A percentile compares a stretch with the other conserved stretches of the same genome.
These are phyloP conservation scores for Amanita rimosa DNA, from an alignment of 768 basidiomycete species.

Conservation along the genomic window DNA sequence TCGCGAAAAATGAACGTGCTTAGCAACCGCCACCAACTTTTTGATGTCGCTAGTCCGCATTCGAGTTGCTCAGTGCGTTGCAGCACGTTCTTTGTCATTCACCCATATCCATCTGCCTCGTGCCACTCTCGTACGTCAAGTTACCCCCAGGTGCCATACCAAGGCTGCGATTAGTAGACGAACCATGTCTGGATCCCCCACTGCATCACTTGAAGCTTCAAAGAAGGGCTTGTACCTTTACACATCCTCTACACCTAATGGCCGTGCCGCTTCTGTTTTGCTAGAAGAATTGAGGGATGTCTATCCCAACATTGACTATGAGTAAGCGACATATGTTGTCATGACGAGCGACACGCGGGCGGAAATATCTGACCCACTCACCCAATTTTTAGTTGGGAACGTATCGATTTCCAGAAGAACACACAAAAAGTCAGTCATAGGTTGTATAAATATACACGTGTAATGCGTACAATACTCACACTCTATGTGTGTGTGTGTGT, in stretches of 20 bases:
- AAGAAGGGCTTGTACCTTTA: constrained; percentile 23
- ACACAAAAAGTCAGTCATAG: neutral
- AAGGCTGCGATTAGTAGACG: neutral
- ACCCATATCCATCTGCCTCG: no score
- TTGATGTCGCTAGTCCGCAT: no score
- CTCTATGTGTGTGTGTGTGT: no score
- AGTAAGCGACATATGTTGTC: constrained; percentile 12
- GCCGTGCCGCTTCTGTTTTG: constrained; percentile 31
- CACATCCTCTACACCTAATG: constrained; percentile 38
- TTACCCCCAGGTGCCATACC: neutral
- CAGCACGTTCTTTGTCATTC: no score
- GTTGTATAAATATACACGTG: neutral
- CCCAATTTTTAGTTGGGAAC: neutral
- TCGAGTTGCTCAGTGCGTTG: no score
- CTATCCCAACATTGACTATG: constrained; percentile 20
- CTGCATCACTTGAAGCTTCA: neutral
- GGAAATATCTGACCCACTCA: neutral
- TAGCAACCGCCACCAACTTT: no score
- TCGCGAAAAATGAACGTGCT: no score
- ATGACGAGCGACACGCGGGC: neutral
- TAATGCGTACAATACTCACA: neutral
- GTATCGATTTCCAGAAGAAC: neutral
- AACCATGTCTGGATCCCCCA: neutral
- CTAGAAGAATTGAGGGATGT: constrained; percentile 45
- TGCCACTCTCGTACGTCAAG: neutral